Base-by-base conservation (phyloP, 2,329 filamentous ascomycete genomes). In the Colletotrichum sp. region DNA sequence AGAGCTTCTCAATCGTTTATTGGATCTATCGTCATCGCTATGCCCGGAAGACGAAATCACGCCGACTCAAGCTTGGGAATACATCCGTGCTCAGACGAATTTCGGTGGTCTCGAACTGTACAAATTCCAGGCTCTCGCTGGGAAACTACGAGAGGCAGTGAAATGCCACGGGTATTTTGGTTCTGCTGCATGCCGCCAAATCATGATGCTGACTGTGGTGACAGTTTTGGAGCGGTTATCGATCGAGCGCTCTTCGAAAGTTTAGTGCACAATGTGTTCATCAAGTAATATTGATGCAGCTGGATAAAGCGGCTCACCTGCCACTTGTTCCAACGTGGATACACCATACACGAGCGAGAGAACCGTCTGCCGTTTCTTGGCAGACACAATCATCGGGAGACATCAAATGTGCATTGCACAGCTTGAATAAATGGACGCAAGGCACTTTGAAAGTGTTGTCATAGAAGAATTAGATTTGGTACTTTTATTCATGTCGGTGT, bases 41-140 rank as follows among this genome's bases (percentile, higher is more conserved):
- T 75, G 75, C 36, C 57, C 68, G 7, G 87, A 82, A 0, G 83
- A 81, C 12, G 85, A 86, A 72, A 79, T 87, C 64, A 86, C 85
- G 6, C 85, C 85, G 1, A 80, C 85, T 10, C 84, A 86, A 70
- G 84, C 83, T 3, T 87, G 85, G 85, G 80, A 82, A 60, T 74
- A 80, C 26, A 80, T 87, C 24, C 82, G 82, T 7, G 67, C 74
- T 6, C 81, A 82, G 67, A 83, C 84, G 0, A 78, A 80, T 1
- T 86, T 86, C 34, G 78, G 79, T 3, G 78, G 77, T 1, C 72
- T 86, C 6, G 80, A 83, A 55, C 66, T 81, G 15, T 76, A 80
- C 12, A 77, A 73, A 7, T 72, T 86, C 7, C 73, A 78, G 12
- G 73, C 52, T 1, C 76, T 87, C 26, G 80, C 80, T 30, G 76